A percentile compares a stretch with the other conserved stretches of the same genome.
Conservation (phyloP, 257 asterid genomes). For the Eustoma russellianum region DNA sequence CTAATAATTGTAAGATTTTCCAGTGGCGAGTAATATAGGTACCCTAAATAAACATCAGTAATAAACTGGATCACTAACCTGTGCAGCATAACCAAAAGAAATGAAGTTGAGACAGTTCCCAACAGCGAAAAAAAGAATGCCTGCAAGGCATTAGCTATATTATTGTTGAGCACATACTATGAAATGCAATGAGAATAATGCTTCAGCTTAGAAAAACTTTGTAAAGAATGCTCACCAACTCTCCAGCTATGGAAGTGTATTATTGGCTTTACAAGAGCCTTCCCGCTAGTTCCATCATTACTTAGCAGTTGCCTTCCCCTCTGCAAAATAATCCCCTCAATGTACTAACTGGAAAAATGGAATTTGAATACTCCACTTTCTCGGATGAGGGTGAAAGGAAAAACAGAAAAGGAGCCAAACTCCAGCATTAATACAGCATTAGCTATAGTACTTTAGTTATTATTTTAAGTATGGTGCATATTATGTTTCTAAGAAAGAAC, state of each 20-base stretch:
- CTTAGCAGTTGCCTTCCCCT: conserved; percentile 58
- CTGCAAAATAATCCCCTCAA: conserved; percentile 28
- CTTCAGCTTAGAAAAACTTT: not conserved
- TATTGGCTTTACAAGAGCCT: conserved; percentile 63
- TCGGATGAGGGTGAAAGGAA: not conserved
- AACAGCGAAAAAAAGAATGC: conserved; percentile 64
- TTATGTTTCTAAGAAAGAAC: too few relatives aligned
- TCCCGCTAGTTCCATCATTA: conserved; percentile 46
- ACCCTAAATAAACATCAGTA: not conserved
- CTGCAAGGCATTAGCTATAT: conserved; percentile 29
- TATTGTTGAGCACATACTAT: not conserved
- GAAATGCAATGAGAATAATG: not conserved
- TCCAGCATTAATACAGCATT: not conserved
- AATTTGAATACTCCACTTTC: not conserved
- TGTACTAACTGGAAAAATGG: not conserved
- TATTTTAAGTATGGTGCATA: too few relatives aligned
- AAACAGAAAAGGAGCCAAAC: not conserved
- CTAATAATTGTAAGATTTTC: too few relatives aligned
- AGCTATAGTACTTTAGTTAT: not conserved
- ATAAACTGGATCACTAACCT: conserved; percentile 40
- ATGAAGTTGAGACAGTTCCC: conserved; percentile 93
- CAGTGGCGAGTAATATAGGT: too few relatives aligned
- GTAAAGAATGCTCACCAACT: conserved; percentile 43
- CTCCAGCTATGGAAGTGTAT: conserved; percentile 89
- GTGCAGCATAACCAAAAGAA: conserved; percentile 98